Evolutionary conservation across 2,329 filamentous ascomycete genomes (phyloP).

Genomic region (Trichothecium roseum): DNA sequence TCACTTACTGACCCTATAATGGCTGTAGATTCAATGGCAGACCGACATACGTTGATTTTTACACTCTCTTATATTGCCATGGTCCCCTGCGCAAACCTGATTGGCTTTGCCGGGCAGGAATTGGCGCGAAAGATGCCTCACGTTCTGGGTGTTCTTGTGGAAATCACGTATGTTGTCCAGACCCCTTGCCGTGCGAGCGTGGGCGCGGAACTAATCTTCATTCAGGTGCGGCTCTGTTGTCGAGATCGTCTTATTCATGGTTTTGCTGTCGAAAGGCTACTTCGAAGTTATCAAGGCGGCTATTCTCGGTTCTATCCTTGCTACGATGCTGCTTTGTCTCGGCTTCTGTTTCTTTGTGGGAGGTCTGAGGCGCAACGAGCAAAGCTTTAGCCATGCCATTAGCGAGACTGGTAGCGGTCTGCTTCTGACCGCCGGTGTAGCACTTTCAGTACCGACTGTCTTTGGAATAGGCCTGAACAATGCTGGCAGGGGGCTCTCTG

Average conservation of each 20-base stretch:
- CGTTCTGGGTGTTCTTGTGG: constrained; percentile 53
- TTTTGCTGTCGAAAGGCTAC: constrained; percentile 46
- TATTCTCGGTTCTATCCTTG: constrained; percentile 73
- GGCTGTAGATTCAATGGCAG: constrained; percentile 20
- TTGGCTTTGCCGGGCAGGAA: constrained; percentile 51
- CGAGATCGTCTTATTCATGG: constrained; percentile 75
- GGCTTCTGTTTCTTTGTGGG: constrained; percentile 73
- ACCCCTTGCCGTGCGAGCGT: constrained; percentile 10
- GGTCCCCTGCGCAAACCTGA: constrained; percentile 39
- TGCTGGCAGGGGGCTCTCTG: constrained; percentile 11
- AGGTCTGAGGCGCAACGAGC: constrained; percentile 56
- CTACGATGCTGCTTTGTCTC: constrained; percentile 71
- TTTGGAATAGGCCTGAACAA: constrained; percentile 36
- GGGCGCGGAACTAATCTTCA: constrained; percentile 5
- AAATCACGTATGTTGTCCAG: constrained; percentile 36
- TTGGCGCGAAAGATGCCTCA: constrained; percentile 69
- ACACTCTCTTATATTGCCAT: constrained; percentile 38
- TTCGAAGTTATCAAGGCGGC: constrained; percentile 73
- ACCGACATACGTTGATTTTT: constrained; percentile 33
- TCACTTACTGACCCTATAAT: constrained; percentile 1
- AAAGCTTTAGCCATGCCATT: constrained; percentile 64
- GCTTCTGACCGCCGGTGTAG: constrained; percentile 54
- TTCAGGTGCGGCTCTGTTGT: constrained; percentile 57
- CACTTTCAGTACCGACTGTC: constrained; percentile 37
- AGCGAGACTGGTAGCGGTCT: constrained; percentile 72